Percentiles rank a stretch among this genome's conserved stretches.
Conservation (phyloP, 2,329 filamentous ascomycete species). For the Pseudogymnoascus sp. region DNA sequence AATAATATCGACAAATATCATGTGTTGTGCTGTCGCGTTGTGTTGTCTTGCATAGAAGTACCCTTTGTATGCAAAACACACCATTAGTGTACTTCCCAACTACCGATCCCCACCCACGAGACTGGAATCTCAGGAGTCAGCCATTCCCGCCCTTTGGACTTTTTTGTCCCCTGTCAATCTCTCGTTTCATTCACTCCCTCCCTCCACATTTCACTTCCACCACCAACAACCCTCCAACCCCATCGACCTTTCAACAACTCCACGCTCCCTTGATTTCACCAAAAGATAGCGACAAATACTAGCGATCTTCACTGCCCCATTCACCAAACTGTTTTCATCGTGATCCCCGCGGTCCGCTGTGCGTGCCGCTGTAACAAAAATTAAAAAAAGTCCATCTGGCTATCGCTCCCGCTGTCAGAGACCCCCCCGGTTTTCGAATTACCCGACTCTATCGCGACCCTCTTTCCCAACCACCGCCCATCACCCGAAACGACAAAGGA, state of each 20-base stretch:
- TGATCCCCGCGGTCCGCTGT: background rate
- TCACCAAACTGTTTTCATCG: background rate
- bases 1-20: background rate
- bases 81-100: background rate
- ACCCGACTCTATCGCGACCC: slow-evolving; percentile 6
- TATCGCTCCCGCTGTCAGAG: slow-evolving; percentile 7
- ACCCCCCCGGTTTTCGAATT: background rate
- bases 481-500: background rate
- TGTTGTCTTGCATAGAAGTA: background rate
- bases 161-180: background rate
- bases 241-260: background rate
- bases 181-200: background rate
- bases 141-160: background rate
- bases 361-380: background rate
- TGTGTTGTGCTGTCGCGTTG: background rate
- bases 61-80: background rate
- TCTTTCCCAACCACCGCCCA: slow-evolving; percentile 7
- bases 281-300: background rate
- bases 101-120: background rate
- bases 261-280: background rate
- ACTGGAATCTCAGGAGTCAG: background rate
- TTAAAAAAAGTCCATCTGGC: background rate
- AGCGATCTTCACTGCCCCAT: background rate
- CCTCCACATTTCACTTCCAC: background rate
- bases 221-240: background rate